These are phyloP conservation scores for Daldinia grandis DNA, from an alignment of 495 filamentous ascomycete species.

Conservation along the genomic window DNA sequence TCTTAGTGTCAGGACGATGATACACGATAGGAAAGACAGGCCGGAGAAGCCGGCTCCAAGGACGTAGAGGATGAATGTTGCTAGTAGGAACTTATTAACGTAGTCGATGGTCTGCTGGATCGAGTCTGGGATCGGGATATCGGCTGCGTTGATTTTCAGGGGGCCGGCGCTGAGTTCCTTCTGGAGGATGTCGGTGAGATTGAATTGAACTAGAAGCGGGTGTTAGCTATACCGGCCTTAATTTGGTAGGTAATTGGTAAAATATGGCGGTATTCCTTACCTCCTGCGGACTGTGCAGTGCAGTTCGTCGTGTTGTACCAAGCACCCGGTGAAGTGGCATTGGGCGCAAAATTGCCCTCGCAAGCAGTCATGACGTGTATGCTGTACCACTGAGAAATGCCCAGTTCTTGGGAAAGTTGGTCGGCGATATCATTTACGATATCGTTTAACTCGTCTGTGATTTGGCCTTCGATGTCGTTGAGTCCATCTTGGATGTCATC, in stretches of 20 bases:
- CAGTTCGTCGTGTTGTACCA: conserved; percentile 67
- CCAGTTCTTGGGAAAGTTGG: conserved; percentile 56
- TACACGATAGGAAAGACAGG: conserved; percentile 60
- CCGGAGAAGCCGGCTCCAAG: conserved; percentile 67
- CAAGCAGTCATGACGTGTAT: conserved; percentile 76
- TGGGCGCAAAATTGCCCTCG: conserved; percentile 65
- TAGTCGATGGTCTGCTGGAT: conserved; percentile 68
- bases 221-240: conserved; percentile 13
- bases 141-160: conserved; percentile 57
- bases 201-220: conserved; percentile 57
- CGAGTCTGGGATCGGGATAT: conserved; percentile 68
- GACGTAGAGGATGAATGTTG: conserved; percentile 71
- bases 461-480: conserved; percentile 42
- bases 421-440: conserved; percentile 54
- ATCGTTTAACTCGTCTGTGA: conserved; percentile 50
- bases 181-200: conserved; percentile 65
- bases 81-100: conserved; percentile 57
- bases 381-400: conserved; percentile 77
- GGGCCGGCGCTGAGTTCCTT: conserved; percentile 60
- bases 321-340: conserved; percentile 56
- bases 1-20: conserved; percentile 53
- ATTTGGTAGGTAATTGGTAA: not conserved
- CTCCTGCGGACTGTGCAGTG: conserved; percentile 63
- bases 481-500: conserved; percentile 40
- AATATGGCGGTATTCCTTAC: conserved; percentile 50